Evolutionary conservation across 225 moss, liverwort and hornwort species (phyloP).

Genomic region (Polytrichum commune): DNA sequence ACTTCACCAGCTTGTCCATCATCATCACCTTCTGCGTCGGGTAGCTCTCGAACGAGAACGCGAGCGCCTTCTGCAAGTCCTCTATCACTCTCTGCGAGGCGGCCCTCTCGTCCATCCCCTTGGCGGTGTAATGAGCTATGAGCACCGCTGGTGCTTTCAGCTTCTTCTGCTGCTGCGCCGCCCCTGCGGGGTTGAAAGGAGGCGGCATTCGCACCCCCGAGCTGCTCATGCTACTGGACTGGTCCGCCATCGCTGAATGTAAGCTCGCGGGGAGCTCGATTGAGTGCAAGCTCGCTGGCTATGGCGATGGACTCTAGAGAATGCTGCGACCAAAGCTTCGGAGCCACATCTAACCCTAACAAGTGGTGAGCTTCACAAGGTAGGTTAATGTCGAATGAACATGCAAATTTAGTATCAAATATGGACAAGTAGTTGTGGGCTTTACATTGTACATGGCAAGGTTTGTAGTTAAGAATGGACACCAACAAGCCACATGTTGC

Average conservation of each 20-base stretch:
- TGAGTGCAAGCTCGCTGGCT: neutral
- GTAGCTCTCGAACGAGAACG: conserved; percentile 69
- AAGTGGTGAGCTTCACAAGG: too few relatives aligned
- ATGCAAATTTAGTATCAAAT: too few relatives aligned
- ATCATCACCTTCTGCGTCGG: conserved; percentile 78
- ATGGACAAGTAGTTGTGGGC: too few relatives aligned
- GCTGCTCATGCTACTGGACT: neutral
- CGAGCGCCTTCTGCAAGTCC: conserved; percentile 83
- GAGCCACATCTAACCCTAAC: too few relatives aligned
- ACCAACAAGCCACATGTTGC: too few relatives aligned
- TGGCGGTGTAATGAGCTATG: conserved; percentile 61
- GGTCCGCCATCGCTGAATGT: conserved; percentile 9
- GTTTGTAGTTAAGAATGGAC: too few relatives aligned
- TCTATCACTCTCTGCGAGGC: conserved; percentile 79
- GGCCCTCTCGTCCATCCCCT: conserved; percentile 77
- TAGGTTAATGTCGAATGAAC: too few relatives aligned
- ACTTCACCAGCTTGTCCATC: conserved; percentile 53
- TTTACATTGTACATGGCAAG: too few relatives aligned
- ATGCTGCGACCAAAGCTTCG: neutral
- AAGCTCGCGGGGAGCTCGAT: neutral
- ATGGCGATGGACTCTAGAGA: neutral
- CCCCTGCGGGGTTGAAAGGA: conserved; percentile 15
- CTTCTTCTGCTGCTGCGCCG: conserved; percentile 20
- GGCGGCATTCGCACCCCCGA: conserved; percentile 19
- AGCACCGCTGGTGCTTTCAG: conserved; percentile 63